Evolutionary conservation across 2,329 filamentous ascomycete genomes (phyloP).

Genomic region (Fusarium sp.): DNA sequence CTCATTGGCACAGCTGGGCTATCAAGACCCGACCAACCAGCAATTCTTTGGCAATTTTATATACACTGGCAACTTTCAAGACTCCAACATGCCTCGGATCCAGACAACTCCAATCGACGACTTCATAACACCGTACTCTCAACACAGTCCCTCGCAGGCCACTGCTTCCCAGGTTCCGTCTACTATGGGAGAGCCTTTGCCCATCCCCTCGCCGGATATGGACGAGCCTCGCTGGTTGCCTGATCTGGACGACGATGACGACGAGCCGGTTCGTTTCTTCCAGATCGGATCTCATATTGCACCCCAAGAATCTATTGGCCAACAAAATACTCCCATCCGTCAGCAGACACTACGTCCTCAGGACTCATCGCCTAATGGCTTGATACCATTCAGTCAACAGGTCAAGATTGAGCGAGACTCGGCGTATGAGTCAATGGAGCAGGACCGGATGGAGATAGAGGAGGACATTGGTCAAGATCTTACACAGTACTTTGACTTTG

Average conservation of each 20-base stretch:
- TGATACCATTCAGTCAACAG: not conserved
- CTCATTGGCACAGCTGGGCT: not conserved
- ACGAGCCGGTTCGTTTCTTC: not conserved
- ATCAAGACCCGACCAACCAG: not conserved
- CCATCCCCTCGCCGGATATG: constrained; percentile 12
- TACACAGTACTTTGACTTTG: constrained; percentile 13
- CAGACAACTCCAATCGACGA: constrained; percentile 2
- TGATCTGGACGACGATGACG: not conserved
- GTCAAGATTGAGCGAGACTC: constrained; percentile 21
- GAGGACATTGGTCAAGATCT: not conserved
- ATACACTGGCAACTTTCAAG: not conserved
- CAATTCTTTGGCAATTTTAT: not conserved
- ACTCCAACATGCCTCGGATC: not conserved
- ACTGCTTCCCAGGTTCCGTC: constrained; percentile 25
- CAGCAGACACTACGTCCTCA: constrained; percentile 3
- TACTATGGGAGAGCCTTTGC: constrained; percentile 21
- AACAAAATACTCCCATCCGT: not conserved
- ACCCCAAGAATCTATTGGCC: constrained; percentile 9
- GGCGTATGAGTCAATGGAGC: constrained; percentile 2
- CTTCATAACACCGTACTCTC: not conserved
- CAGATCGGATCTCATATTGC: constrained; percentile 14
- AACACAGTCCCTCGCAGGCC: constrained; percentile 16
- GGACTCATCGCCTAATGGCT: not conserved
- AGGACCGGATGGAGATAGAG: not conserved
- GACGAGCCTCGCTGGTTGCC: constrained; percentile 4